A percentile compares a stretch with the other conserved stretches of the same genome.
phyloP scores from a whole-genome alignment of 495 filamentous ascomycete species.

The Talaromyces thailandensis region DNA sequence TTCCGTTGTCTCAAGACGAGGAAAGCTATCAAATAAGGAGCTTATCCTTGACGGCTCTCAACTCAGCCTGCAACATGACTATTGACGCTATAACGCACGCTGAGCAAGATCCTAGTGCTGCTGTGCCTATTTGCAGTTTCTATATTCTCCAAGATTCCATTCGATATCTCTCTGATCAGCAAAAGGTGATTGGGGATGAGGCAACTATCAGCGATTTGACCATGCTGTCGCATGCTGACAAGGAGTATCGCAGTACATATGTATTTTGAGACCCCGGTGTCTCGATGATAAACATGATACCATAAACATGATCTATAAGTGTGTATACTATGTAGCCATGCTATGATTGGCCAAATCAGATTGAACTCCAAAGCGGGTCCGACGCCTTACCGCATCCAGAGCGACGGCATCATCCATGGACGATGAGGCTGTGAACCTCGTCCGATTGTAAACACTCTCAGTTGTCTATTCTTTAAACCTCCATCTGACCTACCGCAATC shows the following conservation, averaged over 20 bases:
- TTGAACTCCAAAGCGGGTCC: neutral
- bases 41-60: neutral
- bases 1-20: neutral
- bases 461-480: neutral
- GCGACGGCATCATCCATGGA: neutral
- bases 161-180: neutral
- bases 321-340: neutral
- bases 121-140: neutral
- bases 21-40: neutral
- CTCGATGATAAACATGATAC: neutral
- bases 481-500: neutral
- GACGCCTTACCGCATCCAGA: constrained; percentile 3
- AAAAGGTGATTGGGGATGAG: neutral
- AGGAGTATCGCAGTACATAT: neutral
- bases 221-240: neutral
- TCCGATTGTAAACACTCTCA: neutral
- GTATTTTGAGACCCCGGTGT: neutral
- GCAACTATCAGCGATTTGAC: neutral
- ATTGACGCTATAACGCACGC: neutral
- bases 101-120: neutral
- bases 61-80: neutral
- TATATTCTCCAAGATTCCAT: neutral
- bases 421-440: neutral
- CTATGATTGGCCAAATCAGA: neutral
- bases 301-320: no score